A percentile compares a stretch with the other conserved stretches of the same genome.
These are phyloP conservation scores for Taiozyma sp. DNA, from an alignment of 1,139 yeast species.

Conservation along the genomic window DNA sequence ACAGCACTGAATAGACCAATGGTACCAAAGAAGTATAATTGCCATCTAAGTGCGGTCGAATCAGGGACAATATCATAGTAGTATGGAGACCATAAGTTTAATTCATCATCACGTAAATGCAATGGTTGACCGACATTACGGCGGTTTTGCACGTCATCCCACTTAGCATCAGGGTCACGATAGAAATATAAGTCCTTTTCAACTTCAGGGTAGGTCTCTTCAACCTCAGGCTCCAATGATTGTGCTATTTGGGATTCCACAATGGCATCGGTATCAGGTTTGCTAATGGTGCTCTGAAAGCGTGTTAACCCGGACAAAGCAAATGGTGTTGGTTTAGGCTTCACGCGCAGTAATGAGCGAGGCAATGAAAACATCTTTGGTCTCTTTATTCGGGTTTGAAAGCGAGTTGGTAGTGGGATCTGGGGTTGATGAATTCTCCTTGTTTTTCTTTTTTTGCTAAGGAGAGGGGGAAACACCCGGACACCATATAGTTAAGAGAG, in stretches of 20 bases:
- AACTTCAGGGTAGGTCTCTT: constrained; percentile 38
- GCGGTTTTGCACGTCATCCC: constrained; percentile 80
- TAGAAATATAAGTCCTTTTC: constrained; percentile 47
- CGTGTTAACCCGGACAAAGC: background rate
- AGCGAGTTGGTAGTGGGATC: background rate
- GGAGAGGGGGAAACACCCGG: background rate
- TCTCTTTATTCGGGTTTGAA: background rate
- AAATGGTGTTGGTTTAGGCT: background rate
- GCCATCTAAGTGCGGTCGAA: constrained; percentile 52
- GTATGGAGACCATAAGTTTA: constrained; percentile 89
- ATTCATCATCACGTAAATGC: constrained; percentile 64
- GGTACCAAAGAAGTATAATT: constrained; percentile 48
- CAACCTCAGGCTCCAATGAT: background rate
- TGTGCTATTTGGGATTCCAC: background rate
- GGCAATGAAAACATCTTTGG: background rate
- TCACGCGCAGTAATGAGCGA: background rate
- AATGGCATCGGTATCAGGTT: background rate
- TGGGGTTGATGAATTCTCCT: background rate
- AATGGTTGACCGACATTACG: constrained; percentile 74
- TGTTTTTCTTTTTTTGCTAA: background rate
- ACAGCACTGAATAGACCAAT: constrained; percentile 51
- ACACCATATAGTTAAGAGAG: background rate
- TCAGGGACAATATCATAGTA: constrained; percentile 59
- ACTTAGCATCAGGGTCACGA: constrained; percentile 67
- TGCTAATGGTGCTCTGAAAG: background rate